Conservation (phyloP, 106 monocot species). For the Acorus gramineus region DNA sequence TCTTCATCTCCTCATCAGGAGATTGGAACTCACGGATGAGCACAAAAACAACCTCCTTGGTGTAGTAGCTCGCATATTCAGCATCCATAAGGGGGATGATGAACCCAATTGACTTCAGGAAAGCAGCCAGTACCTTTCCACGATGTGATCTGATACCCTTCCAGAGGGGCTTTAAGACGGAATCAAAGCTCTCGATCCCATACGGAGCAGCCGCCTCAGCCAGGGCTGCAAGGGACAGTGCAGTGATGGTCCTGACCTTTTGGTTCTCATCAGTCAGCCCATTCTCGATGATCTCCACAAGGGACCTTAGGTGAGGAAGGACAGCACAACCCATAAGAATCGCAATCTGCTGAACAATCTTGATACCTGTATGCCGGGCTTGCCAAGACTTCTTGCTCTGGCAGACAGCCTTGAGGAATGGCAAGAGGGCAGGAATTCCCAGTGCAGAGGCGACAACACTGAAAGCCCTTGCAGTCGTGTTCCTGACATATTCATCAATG, state of each 20-base stretch:
- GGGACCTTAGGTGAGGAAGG: slow-evolving; percentile 80
- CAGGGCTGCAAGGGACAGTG: slow-evolving; percentile 89
- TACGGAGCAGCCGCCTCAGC: slow-evolving; percentile 96
- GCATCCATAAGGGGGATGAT: slow-evolving; percentile 99
- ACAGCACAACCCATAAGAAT: slow-evolving; percentile 99
- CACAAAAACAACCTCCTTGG: slow-evolving; percentile 84
- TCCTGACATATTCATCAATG: slow-evolving; percentile 96
- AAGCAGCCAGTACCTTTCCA: slow-evolving; percentile 93
- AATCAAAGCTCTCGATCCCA: slow-evolving; percentile 98
- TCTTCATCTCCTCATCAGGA: slow-evolving; percentile 99
- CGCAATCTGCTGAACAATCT: slow-evolving; percentile 95
- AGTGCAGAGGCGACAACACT: slow-evolving; percentile 97
- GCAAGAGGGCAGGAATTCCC: slow-evolving; percentile 93
- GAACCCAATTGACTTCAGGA: slow-evolving; percentile 93
- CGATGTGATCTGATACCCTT: slow-evolving; percentile 95
- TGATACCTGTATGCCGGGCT: slow-evolving; percentile 93
- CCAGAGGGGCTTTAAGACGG: slow-evolving; percentile 97
- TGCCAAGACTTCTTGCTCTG: slow-evolving; percentile 99
- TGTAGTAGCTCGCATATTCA: slow-evolving; percentile 94
- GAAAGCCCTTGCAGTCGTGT: slow-evolving; percentile 95
- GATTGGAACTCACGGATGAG: slow-evolving; percentile 95
- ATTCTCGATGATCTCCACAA: slow-evolving; percentile 96
- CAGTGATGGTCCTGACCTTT: slow-evolving; percentile 96
- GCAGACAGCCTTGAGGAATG: slow-evolving; percentile 95
- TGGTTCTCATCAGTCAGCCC: slow-evolving; percentile 94